Base-by-base conservation (phyloP, 2,329 filamentous ascomycete genomes). In the Lasiodiplodia hormozganensis region DNA sequence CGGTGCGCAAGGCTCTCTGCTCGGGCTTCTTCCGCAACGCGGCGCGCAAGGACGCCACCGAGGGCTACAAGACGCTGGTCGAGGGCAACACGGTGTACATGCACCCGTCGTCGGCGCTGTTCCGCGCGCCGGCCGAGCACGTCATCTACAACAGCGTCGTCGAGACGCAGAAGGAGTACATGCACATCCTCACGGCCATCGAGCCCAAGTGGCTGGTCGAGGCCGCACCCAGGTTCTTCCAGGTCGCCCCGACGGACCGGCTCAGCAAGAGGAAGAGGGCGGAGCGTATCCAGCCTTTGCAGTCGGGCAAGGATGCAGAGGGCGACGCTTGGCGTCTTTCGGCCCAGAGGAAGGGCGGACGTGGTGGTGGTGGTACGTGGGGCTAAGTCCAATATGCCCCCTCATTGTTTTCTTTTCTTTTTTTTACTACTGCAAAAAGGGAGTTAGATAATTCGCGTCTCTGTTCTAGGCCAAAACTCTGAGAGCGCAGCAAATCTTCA, bases 221-320 rank as follows among this genome's bases (percentile, higher is more conserved):
- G 75, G 95, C 94, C 14, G 96, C 96, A n/a, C 96, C 96, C 11
- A 97, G 94, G 0, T 99, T 98, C 84, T 99, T 98, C 89, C 97
- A 97, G 86, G 93, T 98, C 4, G 95, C 96, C 21, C 90, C 92
- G 0, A 95, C 91, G 43, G 93, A 97, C 77, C 86, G 88, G 68
- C 81, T 99, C 75, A 95, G 91, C 72, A 97, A 97, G 86, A 85
- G 96, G 76, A 96, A 96, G 87, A 91, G 93, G 85, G 93, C 93
- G 0, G 96, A 99, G 85, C 87, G 95, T 68, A 98, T 99, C 67
- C 93, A 97, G 84, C 96, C 96, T 18, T 47, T 47, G 53, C 81
- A 99, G 81, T 94, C 97, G 79, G 97, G 97, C 78, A 92, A 94
- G 77, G 97, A 93, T 81, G 91, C 90, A 2, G 91, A 90, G 2